Conservation (phyloP, 2,329 filamentous ascomycete species). For the Fusarium continuum region DNA sequence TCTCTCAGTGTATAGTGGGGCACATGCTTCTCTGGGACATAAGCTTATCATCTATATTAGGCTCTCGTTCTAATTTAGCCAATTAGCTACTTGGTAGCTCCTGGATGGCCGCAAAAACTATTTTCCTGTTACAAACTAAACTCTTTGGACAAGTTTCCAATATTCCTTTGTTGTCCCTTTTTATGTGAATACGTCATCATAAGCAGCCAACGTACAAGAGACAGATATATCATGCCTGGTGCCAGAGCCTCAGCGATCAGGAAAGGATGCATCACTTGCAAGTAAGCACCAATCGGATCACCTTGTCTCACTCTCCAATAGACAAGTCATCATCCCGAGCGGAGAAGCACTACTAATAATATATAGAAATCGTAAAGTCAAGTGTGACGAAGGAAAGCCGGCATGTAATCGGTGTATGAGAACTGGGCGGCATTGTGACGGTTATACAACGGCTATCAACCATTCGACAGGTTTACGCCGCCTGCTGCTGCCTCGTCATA, state of each 20-base stretch:
- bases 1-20: no score
- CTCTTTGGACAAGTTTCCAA: not conserved
- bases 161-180: no score
- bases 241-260: not conserved
- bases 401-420: not conserved
- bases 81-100: no score
- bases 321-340: not conserved
- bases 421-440: not conserved
- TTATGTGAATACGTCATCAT: not conserved
- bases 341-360: not conserved
- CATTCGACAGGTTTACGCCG: not conserved
- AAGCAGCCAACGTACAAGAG: not conserved
- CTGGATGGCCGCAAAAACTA: not conserved
- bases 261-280: not conserved
- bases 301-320: not conserved
- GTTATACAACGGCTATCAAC: not conserved
- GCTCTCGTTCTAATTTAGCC: no score
- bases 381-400: not conserved
- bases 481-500: not conserved
- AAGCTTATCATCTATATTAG: no score
- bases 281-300: not conserved
- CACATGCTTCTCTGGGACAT: no score
- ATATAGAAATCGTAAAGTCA: not conserved
- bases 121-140: not conserved
- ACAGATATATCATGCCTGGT: not conserved